phyloP scores from a whole-genome alignment of 2,329 filamentous ascomycete genomes.

The Ascochyta rabiei region DNA sequence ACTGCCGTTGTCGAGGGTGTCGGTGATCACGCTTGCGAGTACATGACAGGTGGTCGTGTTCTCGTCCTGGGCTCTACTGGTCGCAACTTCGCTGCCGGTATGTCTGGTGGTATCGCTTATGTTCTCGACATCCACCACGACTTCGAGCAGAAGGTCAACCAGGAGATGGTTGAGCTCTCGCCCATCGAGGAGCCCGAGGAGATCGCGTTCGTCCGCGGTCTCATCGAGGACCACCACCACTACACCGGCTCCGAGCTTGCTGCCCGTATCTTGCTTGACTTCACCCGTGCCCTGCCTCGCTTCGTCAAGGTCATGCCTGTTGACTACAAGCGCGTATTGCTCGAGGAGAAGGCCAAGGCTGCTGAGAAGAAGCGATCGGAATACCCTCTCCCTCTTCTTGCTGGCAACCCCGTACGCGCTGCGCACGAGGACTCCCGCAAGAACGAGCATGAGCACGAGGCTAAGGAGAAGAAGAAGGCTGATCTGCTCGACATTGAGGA shows the following conservation, averaged over 20 bases:
- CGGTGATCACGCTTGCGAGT: slow-evolving; percentile 96
- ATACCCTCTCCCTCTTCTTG: slow-evolving; percentile 78
- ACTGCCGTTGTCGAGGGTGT: slow-evolving; percentile 96
- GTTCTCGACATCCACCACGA: slow-evolving; percentile 88
- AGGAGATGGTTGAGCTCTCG: slow-evolving; percentile 94
- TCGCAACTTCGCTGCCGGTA: slow-evolving; percentile 96
- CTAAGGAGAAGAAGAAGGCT: slow-evolving; percentile 69
- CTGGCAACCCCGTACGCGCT: slow-evolving; percentile 65
- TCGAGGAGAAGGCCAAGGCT: slow-evolving; percentile 84
- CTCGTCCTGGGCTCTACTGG: slow-evolving; percentile 87
- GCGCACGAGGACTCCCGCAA: slow-evolving; percentile 61
- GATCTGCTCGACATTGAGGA: slow-evolving; percentile 84
- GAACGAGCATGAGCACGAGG: slow-evolving; percentile 64
- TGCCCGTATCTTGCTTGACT: slow-evolving; percentile 91
- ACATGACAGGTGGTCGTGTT: slow-evolving; percentile 96
- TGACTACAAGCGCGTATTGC: slow-evolving; percentile 93
- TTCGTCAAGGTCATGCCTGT: slow-evolving; percentile 94
- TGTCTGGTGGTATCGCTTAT: slow-evolving; percentile 98
- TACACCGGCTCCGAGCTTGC: slow-evolving; percentile 96
- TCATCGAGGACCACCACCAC: slow-evolving; percentile 96
- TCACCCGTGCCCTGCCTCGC: slow-evolving; percentile 84
- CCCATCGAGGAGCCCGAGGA: slow-evolving; percentile 83
- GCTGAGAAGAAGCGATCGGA: slow-evolving; percentile 84
- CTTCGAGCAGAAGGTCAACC: slow-evolving; percentile 92
- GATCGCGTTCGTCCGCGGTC: slow-evolving; percentile 85